Conservation (phyloP, 75 land plant genomes). For the Sequoia sempervirens region DNA sequence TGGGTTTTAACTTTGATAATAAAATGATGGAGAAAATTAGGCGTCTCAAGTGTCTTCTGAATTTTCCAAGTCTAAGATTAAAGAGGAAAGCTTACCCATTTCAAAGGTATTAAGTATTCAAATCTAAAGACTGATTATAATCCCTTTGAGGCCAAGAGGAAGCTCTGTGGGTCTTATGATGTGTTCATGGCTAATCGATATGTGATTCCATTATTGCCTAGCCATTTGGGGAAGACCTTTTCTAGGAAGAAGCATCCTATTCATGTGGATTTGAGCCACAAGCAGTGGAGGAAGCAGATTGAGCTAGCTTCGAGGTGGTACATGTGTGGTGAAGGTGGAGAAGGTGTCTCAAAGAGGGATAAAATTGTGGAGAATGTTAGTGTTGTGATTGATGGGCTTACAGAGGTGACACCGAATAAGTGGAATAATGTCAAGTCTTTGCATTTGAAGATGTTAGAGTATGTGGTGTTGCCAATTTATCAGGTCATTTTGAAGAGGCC, state of each 20-base stretch:
- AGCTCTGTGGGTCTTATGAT: constrained; percentile 79
- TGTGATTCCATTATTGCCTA: constrained; percentile 49
- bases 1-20: constrained; percentile 25
- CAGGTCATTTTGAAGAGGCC: too few species aligned
- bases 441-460: too few species aligned
- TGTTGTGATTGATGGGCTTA: constrained; percentile 58
- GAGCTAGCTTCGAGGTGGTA: constrained; percentile 51
- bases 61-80: constrained; percentile 28
- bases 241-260: constrained; percentile 78
- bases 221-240: constrained; percentile 60
- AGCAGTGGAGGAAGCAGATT: constrained; percentile 62
- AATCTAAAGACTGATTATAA: constrained; percentile 57
- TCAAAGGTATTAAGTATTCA: constrained; percentile 48
- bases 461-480: too few species aligned
- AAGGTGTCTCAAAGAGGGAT: constrained; percentile 45
- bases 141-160: constrained; percentile 58
- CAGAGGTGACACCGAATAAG: constrained; percentile 48
- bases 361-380: constrained; percentile 63
- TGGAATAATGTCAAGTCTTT: constrained; percentile 63
- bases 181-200: constrained; percentile 61
- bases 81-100: constrained; percentile 40
- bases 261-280: too few species aligned
- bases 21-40: constrained; percentile 36
- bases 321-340: constrained; percentile 66
- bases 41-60: constrained; percentile 22